Conservation (phyloP, 2,329 filamentous ascomycete genomes). For the Elsinoe perseae region DNA sequence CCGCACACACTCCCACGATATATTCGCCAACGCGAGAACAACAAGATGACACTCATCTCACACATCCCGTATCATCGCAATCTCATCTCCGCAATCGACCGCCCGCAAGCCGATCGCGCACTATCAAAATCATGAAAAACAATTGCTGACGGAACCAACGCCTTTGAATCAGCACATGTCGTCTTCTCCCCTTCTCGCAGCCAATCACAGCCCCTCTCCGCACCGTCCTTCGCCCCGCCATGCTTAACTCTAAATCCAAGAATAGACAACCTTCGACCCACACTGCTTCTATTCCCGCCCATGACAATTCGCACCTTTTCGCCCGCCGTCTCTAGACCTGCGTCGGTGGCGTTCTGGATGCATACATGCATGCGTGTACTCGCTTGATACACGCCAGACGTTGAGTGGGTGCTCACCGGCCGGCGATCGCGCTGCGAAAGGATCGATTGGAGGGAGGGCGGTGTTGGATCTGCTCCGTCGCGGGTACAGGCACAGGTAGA, state of each 20-base stretch:
- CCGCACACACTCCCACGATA: neutral
- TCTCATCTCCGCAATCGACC: neutral
- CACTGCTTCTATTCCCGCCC: neutral
- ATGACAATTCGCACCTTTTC: neutral
- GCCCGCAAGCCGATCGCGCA: neutral
- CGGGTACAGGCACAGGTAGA: neutral
- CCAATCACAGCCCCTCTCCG: neutral
- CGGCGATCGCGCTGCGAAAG: neutral
- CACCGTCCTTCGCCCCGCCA: neutral
- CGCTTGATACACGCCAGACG: neutral
- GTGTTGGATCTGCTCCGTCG: neutral
- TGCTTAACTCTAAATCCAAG: neutral
- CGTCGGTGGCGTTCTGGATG: neutral
- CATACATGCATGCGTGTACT: too few species aligned
- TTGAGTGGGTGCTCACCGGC: neutral
- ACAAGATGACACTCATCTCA: neutral
- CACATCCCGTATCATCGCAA: neutral
- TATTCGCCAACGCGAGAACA: neutral
- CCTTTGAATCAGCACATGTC: neutral
- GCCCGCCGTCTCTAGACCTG: neutral
- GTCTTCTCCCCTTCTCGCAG: neutral
- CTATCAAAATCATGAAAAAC: neutral
- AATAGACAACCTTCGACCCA: neutral
- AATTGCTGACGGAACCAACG: neutral
- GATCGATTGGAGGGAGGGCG: neutral